Conservation (phyloP, 495 filamentous ascomycete genomes). For the Talaromyces stipitatus region DNA sequence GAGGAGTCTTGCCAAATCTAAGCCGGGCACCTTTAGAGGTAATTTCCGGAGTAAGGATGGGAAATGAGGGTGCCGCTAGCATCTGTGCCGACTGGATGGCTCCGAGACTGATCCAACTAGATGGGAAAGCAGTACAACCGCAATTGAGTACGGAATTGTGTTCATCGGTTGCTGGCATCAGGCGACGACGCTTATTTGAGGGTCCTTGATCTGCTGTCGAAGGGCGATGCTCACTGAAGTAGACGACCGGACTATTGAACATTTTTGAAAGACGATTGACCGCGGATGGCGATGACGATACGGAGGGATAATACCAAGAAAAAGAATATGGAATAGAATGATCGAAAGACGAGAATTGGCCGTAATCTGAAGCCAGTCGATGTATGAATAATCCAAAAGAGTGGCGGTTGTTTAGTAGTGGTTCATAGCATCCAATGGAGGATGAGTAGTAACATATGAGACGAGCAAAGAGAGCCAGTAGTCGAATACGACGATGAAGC, state of each 20-base stretch:
- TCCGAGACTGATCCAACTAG: background rate
- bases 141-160: background rate
- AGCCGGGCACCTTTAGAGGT: background rate
- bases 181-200: background rate
- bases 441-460: background rate
- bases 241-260: background rate
- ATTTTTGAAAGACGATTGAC: background rate
- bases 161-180: background rate
- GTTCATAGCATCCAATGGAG: background rate
- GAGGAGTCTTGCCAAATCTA: background rate
- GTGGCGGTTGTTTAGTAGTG: background rate
- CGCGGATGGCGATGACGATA: background rate
- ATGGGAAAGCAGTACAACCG: background rate
- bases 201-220: background rate
- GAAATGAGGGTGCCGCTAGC: conserved; percentile 1
- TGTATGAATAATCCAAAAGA: background rate
- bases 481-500: background rate
- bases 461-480: background rate
- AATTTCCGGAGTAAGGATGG: background rate
- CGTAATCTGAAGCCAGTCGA: background rate
- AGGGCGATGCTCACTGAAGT: background rate
- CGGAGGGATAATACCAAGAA: background rate
- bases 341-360: background rate
- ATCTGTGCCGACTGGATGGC: conserved; percentile 2
- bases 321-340: background rate